These are phyloP conservation scores for Trichoderma brevicompactum DNA, from an alignment of 2,329 filamentous ascomycete species.

Conservation along the genomic window DNA sequence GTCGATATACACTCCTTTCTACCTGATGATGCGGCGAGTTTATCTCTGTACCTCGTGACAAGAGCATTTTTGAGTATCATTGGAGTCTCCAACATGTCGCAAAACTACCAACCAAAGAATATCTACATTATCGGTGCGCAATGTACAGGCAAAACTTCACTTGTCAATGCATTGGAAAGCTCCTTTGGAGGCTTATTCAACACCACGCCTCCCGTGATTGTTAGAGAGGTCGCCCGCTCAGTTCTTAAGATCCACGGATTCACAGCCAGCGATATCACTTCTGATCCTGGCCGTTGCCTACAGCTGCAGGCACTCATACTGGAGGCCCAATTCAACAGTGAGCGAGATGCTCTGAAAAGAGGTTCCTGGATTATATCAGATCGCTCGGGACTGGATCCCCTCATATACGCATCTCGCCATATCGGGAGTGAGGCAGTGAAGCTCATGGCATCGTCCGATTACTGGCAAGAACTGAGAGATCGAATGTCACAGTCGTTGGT, in stretches of 20 bases:
- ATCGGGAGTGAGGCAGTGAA: slow-evolving; percentile 36
- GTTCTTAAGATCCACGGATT: slow-evolving; percentile 42
- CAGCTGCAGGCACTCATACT: slow-evolving; percentile 47
- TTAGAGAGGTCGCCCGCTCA: slow-evolving; percentile 46
- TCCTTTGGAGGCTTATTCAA: slow-evolving; percentile 32
- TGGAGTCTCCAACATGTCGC: background rate
- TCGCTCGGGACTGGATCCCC: slow-evolving; percentile 48
- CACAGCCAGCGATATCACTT: slow-evolving; percentile 42
- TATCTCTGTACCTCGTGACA: background rate
- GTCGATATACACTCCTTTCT: background rate
- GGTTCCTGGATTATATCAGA: slow-evolving; percentile 47
- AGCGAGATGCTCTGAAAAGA: slow-evolving; percentile 33
- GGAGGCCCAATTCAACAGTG: slow-evolving; percentile 41
- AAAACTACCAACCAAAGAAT: slow-evolving; percentile 9
- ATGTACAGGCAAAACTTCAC: slow-evolving; percentile 52
- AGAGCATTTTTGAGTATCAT: background rate
- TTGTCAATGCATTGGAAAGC: slow-evolving; percentile 42
- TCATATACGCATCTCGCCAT: slow-evolving; percentile 46
- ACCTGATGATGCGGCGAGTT: no score
- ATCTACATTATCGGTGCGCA: slow-evolving; percentile 52
- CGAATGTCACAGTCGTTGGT: slow-evolving; percentile 44
- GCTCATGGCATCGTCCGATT: slow-evolving; percentile 33
- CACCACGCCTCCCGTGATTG: slow-evolving; percentile 33
- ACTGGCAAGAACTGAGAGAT: slow-evolving; percentile 40
- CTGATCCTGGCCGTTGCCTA: slow-evolving; percentile 37